A percentile compares a stretch with the other conserved stretches of the same genome.
phyloP scores from a whole-genome alignment of 1,284 basidiomycete species.

The Irpex sp. region DNA sequence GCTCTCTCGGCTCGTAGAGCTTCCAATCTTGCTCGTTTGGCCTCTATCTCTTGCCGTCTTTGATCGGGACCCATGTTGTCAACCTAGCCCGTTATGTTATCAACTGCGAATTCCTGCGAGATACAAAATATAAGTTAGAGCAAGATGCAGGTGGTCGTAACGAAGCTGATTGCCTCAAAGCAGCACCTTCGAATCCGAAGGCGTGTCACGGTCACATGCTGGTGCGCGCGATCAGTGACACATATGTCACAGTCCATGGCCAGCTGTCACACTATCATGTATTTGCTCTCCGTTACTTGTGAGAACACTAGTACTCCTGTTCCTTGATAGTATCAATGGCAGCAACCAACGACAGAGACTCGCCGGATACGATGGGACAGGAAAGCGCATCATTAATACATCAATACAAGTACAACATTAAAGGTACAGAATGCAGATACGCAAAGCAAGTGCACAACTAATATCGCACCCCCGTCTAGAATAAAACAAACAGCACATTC shows the following conservation, averaged over 20 bases:
- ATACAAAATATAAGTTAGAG: neutral
- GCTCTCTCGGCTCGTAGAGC: neutral
- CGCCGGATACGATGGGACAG: neutral
- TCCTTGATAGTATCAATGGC: too few relatives aligned
- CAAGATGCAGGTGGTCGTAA: neutral
- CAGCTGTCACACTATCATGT: neutral
- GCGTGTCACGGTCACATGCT: neutral
- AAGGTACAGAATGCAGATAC: neutral
- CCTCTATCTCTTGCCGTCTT: neutral
- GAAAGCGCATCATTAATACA: neutral
- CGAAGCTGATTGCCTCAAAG: neutral
- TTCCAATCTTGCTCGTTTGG: neutral
- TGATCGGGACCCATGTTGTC: neutral
- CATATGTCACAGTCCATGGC: too few relatives aligned
- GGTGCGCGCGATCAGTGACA: neutral
- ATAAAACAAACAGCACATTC: neutral
- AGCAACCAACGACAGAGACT: neutral
- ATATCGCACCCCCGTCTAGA: neutral
- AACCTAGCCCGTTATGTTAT: neutral
- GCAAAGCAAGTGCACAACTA: neutral
- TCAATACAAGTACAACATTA: neutral
- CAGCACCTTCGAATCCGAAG: neutral
- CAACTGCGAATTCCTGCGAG: neutral
- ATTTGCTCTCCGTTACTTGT: too few relatives aligned
- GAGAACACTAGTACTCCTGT: too few relatives aligned